phyloP scores from a whole-genome alignment of 2,329 filamentous ascomycete species.

The Microascus cirrosus region DNA sequence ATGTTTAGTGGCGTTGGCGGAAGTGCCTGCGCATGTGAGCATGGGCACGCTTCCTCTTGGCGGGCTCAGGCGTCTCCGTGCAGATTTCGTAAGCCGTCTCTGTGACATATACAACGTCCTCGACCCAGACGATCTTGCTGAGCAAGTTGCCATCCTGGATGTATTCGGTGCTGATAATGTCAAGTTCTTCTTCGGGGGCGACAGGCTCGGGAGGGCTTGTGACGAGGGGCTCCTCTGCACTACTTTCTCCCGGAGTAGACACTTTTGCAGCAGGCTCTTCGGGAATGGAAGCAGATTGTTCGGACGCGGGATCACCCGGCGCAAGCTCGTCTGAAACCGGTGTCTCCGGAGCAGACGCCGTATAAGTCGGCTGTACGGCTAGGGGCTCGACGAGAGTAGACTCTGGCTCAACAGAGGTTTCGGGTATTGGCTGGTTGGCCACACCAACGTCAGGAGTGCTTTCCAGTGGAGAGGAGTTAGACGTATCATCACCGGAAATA shows the following conservation, averaged over 20 bases:
- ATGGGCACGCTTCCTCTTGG: constrained; percentile 21
- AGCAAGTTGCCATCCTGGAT: constrained; percentile 38
- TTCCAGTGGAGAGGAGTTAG: background rate
- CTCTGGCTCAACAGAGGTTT: background rate
- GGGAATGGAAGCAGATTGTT: background rate
- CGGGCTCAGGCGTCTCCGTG: constrained; percentile 25
- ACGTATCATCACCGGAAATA: background rate
- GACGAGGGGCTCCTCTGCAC: constrained; percentile 7
- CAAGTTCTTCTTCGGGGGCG: constrained; percentile 22
- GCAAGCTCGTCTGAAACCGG: no score
- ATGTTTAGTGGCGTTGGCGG: constrained; percentile 1
- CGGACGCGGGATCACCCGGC: background rate
- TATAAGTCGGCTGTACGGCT: background rate
- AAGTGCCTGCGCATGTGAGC: constrained; percentile 21
- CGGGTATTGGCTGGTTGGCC: background rate
- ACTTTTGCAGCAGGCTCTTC: constrained; percentile 6
- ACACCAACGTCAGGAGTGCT: background rate
- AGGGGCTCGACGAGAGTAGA: background rate
- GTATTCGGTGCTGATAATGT: constrained; percentile 37
- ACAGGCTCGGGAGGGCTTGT: constrained; percentile 16
- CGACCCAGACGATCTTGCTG: constrained; percentile 45
- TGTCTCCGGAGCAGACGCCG: no score
- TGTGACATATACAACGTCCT: constrained; percentile 41
- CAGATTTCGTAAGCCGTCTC: constrained; percentile 22
- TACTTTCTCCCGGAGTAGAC: background rate